Percentiles rank a stretch among this genome's conserved stretches.
These are phyloP conservation scores for Glarea lozoyensis DNA, from an alignment of 495 filamentous ascomycete species.

Conservation along the genomic window DNA sequence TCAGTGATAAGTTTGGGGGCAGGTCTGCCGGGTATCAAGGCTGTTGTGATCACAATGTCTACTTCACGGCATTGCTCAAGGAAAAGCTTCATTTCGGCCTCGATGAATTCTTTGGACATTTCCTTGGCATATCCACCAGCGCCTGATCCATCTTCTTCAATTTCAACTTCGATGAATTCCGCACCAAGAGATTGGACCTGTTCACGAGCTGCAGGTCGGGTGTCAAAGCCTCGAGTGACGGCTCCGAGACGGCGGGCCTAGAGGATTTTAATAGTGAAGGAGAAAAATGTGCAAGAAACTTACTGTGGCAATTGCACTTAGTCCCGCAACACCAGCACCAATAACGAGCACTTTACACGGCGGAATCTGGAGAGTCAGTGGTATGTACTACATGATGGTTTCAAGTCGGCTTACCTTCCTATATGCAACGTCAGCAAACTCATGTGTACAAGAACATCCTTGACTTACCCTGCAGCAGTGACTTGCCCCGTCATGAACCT, in stretches of 20 bases:
- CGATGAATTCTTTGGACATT: slow-evolving; percentile 84
- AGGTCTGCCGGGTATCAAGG: slow-evolving; percentile 66
- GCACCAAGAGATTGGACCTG: slow-evolving; percentile 79
- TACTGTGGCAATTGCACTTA: slow-evolving; percentile 68
- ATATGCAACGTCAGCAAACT: slow-evolving; percentile 12
- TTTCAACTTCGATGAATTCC: slow-evolving; percentile 74
- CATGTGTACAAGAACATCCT: slow-evolving; percentile 8
- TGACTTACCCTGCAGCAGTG: slow-evolving; percentile 57
- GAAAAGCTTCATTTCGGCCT: slow-evolving; percentile 81
- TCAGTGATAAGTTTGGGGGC: slow-evolving; percentile 72
- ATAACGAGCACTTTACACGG: slow-evolving; percentile 78
- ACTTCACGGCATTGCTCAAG: slow-evolving; percentile 72
- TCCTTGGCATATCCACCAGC: slow-evolving; percentile 77
- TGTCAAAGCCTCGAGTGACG: slow-evolving; percentile 77
- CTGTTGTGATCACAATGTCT: slow-evolving; percentile 82
- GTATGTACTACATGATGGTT: too few relatives aligned
- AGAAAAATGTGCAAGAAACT: slow-evolving; percentile 4
- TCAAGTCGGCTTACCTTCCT: slow-evolving; percentile 22
- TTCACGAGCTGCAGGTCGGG: slow-evolving; percentile 65
- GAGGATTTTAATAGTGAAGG: background rate
- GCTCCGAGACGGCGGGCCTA: slow-evolving; percentile 67
- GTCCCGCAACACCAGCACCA: slow-evolving; percentile 70
- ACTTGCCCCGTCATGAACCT: slow-evolving; percentile 76
- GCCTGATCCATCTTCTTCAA: slow-evolving; percentile 76
- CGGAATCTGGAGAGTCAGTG: too few relatives aligned